These are phyloP conservation scores for Gyrodon lividus DNA, from an alignment of 768 basidiomycete genomes.

Conservation along the genomic window DNA sequence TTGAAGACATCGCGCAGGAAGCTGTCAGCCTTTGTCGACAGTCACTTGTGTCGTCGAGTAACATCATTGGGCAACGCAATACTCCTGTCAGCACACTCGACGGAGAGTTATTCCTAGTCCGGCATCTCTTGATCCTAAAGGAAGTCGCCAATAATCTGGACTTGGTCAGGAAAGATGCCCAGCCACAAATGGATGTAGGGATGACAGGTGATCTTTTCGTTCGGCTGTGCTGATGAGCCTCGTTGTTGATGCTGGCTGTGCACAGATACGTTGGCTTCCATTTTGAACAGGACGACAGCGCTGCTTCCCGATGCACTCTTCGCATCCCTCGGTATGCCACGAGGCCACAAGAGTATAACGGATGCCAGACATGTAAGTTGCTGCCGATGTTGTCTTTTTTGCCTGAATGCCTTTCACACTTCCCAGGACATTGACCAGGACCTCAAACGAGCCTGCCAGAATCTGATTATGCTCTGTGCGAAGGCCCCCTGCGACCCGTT, in stretches of 20 bases:
- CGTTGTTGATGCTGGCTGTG: slow-evolving; percentile 5
- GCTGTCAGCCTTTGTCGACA: slow-evolving; percentile 79
- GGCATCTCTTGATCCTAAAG: slow-evolving; percentile 88
- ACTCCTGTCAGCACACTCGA: slow-evolving; percentile 53
- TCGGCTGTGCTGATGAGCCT: background rate
- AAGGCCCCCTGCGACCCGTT: slow-evolving; percentile 57
- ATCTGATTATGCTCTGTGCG: slow-evolving; percentile 67
- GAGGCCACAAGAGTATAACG: slow-evolving; percentile 57
- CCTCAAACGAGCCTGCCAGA: slow-evolving; percentile 82
- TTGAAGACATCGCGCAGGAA: slow-evolving; percentile 95
- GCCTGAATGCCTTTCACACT: background rate
- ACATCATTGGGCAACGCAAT: slow-evolving; percentile 55
- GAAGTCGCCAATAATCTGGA: slow-evolving; percentile 83
- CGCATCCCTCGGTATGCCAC: slow-evolving; percentile 64
- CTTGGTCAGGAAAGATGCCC: slow-evolving; percentile 49
- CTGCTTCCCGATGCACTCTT: slow-evolving; percentile 69
- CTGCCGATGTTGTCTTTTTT: background rate
- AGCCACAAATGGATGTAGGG: slow-evolving; percentile 43
- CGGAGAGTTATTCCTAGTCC: slow-evolving; percentile 82
- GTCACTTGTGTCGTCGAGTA: slow-evolving; percentile 73
- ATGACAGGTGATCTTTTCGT: slow-evolving; percentile 51
- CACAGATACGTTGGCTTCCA: slow-evolving; percentile 31
- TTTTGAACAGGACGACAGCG: slow-evolving; percentile 33
- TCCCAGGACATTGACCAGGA: slow-evolving; percentile 84
- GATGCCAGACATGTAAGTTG: slow-evolving; percentile 69